Percentiles rank a stretch among this genome's conserved stretches.
phyloP scores from a whole-genome alignment of 805 yeast species.

The Teunomyces pallodes region DNA sequence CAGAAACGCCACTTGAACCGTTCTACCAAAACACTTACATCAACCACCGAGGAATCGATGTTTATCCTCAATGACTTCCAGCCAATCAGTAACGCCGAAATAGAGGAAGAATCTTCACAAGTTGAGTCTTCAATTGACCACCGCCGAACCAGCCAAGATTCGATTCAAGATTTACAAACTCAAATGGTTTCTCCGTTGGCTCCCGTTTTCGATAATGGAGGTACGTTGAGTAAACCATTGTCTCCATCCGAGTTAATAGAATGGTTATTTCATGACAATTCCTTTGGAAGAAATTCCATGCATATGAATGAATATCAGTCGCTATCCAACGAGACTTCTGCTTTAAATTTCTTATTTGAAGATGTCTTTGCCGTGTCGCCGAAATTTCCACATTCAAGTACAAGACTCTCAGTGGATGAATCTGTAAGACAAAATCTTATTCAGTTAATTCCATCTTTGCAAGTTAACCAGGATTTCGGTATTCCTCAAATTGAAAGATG shows the following conservation, averaged over 20 bases:
- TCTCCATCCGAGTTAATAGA: slow-evolving; percentile 31
- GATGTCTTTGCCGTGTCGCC: slow-evolving; percentile 10
- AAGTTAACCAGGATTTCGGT: slow-evolving; percentile 6
- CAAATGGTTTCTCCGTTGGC: not conserved
- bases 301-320: slow-evolving; percentile 4
- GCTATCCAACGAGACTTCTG: slow-evolving; percentile 7
- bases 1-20: slow-evolving; percentile 3
- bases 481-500: slow-evolving; percentile 8
- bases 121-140: not conserved
- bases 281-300: not conserved
- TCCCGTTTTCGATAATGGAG: not conserved
- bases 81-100: not conserved
- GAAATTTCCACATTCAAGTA: slow-evolving; percentile 7
- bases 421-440: slow-evolving; percentile 4
- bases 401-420: slow-evolving; percentile 7
- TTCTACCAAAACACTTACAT: not conserved
- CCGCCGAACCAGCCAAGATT: not conserved
- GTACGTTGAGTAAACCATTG: slow-evolving; percentile 8
- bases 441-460: slow-evolving; percentile 6
- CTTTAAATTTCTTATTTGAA: slow-evolving; percentile 9
- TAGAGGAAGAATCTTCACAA: not conserved
- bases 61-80: not conserved
- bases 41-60: not conserved
- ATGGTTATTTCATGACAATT: slow-evolving; percentile 27
- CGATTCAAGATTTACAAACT: not conserved